Evolutionary conservation across 2,329 filamentous ascomycete genomes (phyloP), one percentile per base, ranked within the genome.

Genomic region (Scedosporium apiospermum): DNA sequence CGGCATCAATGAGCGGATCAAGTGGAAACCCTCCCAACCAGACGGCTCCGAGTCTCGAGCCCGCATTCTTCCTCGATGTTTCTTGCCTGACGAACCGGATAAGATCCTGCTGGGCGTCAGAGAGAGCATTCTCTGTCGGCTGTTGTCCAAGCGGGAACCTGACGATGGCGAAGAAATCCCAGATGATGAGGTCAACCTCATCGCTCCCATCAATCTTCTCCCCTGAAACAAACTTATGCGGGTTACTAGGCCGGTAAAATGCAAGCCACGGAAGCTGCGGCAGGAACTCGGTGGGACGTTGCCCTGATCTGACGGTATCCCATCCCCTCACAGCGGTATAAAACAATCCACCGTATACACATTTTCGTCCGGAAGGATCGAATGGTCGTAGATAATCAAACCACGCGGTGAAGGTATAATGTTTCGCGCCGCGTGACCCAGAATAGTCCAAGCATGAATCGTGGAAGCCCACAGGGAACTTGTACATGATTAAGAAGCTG

Each of bases 171-270:
- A 69, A 66, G 1, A 72, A 63, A 65, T 86, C 83, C 82, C 82
- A 85, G 46, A 86, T 81, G 5, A 86, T 71, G 12, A 86, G 66
- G 66, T 86, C 82, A 2, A 75, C 74, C 1, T 61, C 60, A 0
- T 68, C 72, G 78, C 1, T 69, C 66, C 23, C 62, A 68, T 1
- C 7, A 14, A 21, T 41, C 14, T 49, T 21, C n/a, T 49, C 44
- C 2, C 12, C 18, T 3, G 41, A 18, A n/a, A 14, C 6, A 46
- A 62, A 58, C n/a, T 30, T 10, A 62, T 78, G 73, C 1, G 74
- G 71, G n/a, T 78, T 71, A 4, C 71, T 66, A 0, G 79, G 77
- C 10, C 83, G 77, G 63, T 78, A 77, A 14, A 82, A 67, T 0
- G 73, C 80, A 41, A 85, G 65, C 82, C 82, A 86, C 0, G 83